These are phyloP conservation scores for Erodium texanum DNA, from an alignment of 441 rosid genomes.

Conservation along the genomic window DNA sequence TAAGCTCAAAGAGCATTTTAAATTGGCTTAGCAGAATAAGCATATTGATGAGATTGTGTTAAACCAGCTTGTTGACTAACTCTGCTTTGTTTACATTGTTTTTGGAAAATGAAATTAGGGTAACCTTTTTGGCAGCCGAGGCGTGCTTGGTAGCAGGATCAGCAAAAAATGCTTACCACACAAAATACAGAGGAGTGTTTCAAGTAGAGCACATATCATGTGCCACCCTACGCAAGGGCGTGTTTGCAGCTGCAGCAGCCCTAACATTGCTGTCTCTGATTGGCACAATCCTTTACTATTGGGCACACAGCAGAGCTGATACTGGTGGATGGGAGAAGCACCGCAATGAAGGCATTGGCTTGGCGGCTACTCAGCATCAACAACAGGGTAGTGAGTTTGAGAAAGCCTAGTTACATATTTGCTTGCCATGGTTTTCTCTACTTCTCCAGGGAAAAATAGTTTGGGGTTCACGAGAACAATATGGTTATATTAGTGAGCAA, in stretches of 20 bases:
- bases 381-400: conserved; percentile 29
- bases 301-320: conserved; percentile 76
- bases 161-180: conserved; percentile 78
- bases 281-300: conserved; percentile 56
- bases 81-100: neutral
- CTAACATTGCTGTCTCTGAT: conserved; percentile 59
- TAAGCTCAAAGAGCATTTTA: neutral
- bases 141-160: conserved; percentile 94
- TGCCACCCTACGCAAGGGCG: conserved; percentile 77
- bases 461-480: neutral
- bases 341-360: conserved; percentile 55
- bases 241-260: conserved; percentile 90
- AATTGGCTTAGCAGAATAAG: neutral
- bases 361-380: conserved; percentile 33
- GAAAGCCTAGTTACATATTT: conserved; percentile 25
- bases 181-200: conserved; percentile 51
- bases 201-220: conserved; percentile 41
- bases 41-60: no score
- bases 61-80: neutral
- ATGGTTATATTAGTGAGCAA: neutral
- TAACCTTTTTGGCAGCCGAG: conserved; percentile 83
- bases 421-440: neutral
- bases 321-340: conserved; percentile 98
- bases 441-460: neutral
- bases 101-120: conserved; percentile 33